Percentiles rank a stretch among this genome's conserved stretches.
phyloP scores from a whole-genome alignment of 1,284 basidiomycete genomes.

The Microbotryum scabiosae region DNA sequence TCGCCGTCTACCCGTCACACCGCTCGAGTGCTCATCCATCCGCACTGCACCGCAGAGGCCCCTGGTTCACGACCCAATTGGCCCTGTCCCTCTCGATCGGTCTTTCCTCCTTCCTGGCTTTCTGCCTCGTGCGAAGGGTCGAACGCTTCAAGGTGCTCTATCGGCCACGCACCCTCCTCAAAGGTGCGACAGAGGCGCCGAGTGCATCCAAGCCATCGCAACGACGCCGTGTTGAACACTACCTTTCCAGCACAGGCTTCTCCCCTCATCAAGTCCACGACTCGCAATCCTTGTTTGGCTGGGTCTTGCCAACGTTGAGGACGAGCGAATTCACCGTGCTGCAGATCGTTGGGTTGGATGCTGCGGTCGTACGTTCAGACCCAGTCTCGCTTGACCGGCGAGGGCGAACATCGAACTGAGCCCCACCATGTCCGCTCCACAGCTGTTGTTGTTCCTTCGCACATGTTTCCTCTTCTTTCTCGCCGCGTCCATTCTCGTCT shows the following conservation, averaged over 20 bases:
- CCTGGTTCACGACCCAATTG: slow-evolving; percentile 89
- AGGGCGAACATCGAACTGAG: neutral
- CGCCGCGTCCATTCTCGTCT: slow-evolving; percentile 59
- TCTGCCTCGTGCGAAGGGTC: slow-evolving; percentile 63
- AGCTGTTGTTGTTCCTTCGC: slow-evolving; percentile 91
- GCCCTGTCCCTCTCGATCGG: slow-evolving; percentile 71
- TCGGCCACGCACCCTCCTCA: slow-evolving; percentile 85
- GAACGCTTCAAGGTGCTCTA: slow-evolving; percentile 74
- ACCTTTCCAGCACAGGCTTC: slow-evolving; percentile 52
- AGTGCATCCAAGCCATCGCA: slow-evolving; percentile 42
- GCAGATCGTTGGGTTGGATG: slow-evolving; percentile 92
- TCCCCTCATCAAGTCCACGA: slow-evolving; percentile 81
- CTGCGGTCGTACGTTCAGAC: slow-evolving; percentile 61
- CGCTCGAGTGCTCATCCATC: too few species aligned
- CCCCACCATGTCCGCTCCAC: neutral
- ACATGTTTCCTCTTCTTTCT: slow-evolving; percentile 85
- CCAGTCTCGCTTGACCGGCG: neutral
- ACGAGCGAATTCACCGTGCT: slow-evolving; percentile 90
- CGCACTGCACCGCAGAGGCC: slow-evolving; percentile 46
- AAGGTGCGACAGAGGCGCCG: too few species aligned
- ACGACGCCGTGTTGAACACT: neutral
- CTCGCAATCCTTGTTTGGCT: slow-evolving; percentile 78
- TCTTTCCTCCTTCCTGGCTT: slow-evolving; percentile 67
- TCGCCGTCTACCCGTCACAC: neutral
- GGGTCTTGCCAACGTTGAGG: slow-evolving; percentile 84